phyloP scores from a whole-genome alignment of 805 yeast species.

The Lachancea cidri region DNA sequence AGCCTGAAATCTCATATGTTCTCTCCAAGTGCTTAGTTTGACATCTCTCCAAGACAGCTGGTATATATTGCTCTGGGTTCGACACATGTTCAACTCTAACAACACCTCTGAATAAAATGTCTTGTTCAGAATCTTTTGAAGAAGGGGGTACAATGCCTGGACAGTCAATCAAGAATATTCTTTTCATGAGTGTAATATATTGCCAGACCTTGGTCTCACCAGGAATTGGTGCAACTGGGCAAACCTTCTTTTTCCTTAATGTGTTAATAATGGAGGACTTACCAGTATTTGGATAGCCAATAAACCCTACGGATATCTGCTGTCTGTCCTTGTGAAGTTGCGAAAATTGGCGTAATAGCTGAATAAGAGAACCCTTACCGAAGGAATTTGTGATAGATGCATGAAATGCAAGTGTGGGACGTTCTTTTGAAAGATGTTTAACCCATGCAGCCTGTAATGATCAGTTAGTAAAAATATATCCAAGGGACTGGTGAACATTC shows the following conservation, averaged over 20 bases:
- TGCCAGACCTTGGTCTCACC: conserved; percentile 99
- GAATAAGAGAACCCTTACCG: conserved; percentile 95
- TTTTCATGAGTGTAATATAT: conserved; percentile 93
- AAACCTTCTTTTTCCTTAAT: conserved; percentile 88
- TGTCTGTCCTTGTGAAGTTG: conserved; percentile 86
- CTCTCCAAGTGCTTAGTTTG: conserved; percentile 87
- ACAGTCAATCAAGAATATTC: conserved; percentile 92
- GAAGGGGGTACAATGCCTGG: conserved; percentile 99
- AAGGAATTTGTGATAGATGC: conserved; percentile 96
- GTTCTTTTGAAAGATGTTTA: conserved; percentile 82
- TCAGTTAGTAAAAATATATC: conserved; percentile 8
- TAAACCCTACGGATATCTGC: conserved; percentile 94
- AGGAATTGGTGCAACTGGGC: conserved; percentile 96
- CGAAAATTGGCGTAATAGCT: conserved; percentile 87
- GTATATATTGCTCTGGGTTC: conserved; percentile 91
- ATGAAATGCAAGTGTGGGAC: conserved; percentile 95
- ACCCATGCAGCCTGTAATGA: conserved; percentile 92
- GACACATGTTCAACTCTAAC: conserved; percentile 98
- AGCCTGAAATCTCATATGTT: conserved; percentile 90
- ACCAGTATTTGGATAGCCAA: conserved; percentile 98
- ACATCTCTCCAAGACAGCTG: conserved; percentile 79
- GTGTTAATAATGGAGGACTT: conserved; percentile 95
- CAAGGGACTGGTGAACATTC: too few species aligned
- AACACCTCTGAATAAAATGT: conserved; percentile 91
- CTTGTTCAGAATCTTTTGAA: conserved; percentile 81